These are phyloP conservation scores for Aspergillus biplanus DNA, from an alignment of 495 filamentous ascomycete genomes.

Conservation along the genomic window DNA sequence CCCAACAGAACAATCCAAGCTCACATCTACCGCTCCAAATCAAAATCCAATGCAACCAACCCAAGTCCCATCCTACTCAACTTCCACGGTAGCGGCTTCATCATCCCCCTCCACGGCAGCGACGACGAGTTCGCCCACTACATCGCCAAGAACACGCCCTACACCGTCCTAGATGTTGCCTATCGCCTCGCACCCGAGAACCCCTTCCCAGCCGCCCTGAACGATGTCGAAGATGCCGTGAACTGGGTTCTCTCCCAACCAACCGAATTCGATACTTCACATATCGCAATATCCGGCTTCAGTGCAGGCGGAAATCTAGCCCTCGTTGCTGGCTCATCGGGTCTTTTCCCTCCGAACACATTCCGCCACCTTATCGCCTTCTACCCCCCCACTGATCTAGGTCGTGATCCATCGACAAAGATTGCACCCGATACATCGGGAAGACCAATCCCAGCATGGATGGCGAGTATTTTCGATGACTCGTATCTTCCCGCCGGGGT, in stretches of 20 bases:
- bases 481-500: no score
- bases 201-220: constrained; percentile 72
- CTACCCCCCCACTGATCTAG: constrained; percentile 45
- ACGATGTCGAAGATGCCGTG: constrained; percentile 61
- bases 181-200: constrained; percentile 81
- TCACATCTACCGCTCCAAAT: constrained; percentile 38
- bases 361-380: constrained; percentile 42
- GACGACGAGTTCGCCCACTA: constrained; percentile 45
- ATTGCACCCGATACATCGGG: constrained; percentile 17
- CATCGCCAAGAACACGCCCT: constrained; percentile 37
- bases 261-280: constrained; percentile 33
- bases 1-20: constrained; percentile 40
- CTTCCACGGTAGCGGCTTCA: constrained; percentile 49
- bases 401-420: constrained; percentile 14
- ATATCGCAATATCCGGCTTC: constrained; percentile 47
- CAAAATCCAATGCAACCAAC: not conserved
- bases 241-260: constrained; percentile 32
- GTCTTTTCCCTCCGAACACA: constrained; percentile 4
- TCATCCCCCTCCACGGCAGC: constrained; percentile 40
- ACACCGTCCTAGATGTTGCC: constrained; percentile 54
- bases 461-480: constrained; percentile 29
- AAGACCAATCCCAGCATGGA: constrained; percentile 22
- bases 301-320: constrained; percentile 49
- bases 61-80: constrained; percentile 47
- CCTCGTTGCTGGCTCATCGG: constrained; percentile 31